phyloP scores from a whole-genome alignment of 768 basidiomycete genomes.

The Vararia minispora region DNA sequence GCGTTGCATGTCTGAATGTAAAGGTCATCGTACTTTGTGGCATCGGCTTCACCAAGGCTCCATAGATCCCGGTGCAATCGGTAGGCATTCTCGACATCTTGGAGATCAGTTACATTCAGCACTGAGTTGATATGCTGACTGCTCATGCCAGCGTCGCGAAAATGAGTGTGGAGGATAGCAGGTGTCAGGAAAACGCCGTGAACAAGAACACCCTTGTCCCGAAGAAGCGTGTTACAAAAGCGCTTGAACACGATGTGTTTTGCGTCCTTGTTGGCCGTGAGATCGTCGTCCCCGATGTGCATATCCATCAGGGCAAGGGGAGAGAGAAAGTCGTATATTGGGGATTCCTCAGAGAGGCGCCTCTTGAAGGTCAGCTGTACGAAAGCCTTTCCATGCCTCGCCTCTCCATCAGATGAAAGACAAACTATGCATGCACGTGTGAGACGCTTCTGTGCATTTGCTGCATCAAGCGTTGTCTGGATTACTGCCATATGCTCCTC shows the following conservation, averaged over 20 bases:
- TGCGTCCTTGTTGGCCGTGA: no score
- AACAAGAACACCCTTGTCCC: background rate
- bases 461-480: background rate
- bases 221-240: no score
- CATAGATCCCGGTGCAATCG: background rate
- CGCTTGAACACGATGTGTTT: no score
- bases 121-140: background rate
- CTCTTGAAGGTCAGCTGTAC: background rate
- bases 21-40: no score
- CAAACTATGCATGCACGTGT: background rate
- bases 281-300: no score
- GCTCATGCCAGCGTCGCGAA: background rate
- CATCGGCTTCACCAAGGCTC: no score
- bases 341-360: background rate
- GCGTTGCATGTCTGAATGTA: no score
- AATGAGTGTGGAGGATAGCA: background rate
- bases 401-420: background rate
- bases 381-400: background rate
- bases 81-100: background rate
- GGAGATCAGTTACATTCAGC: background rate
- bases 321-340: background rate
- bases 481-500: background rate
- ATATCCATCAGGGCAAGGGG: background rate
- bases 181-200: background rate
- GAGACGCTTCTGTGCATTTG: background rate